A percentile compares a stretch with the other conserved stretches of the same genome.
Evolutionary conservation across 1,284 basidiomycete genomes (phyloP).

Genomic region (Ceratorhiza oryzae-sativae): DNA sequence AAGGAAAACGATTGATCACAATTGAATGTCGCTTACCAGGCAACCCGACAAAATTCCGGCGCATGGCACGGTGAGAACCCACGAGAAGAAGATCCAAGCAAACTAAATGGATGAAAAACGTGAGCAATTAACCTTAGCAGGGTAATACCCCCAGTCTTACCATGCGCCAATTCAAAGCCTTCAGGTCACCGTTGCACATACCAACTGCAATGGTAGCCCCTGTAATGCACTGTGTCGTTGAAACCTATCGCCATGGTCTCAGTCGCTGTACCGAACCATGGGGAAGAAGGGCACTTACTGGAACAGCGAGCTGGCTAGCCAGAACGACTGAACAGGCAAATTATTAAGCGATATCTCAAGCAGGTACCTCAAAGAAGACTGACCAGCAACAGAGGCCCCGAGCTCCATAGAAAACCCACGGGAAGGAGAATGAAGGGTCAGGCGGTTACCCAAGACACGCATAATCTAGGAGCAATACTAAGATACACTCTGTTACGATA

Average conservation of each 20-base stretch:
- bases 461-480: constrained; percentile 48
- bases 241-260: constrained; percentile 42
- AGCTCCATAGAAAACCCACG: constrained; percentile 59
- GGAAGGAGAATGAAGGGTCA: constrained; percentile 56
- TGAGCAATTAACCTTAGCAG: constrained; percentile 44
- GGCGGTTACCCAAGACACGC: constrained; percentile 54
- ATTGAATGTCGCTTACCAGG: constrained; percentile 40
- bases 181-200: constrained; percentile 51
- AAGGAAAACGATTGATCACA: neutral
- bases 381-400: constrained; percentile 54
- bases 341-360: neutral
- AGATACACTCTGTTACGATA: neutral
- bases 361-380: neutral
- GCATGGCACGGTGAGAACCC: constrained; percentile 54
- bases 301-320: constrained; percentile 54
- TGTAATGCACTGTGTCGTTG: constrained; percentile 56
- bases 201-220: constrained; percentile 56
- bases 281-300: constrained; percentile 42
- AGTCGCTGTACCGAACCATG: neutral
- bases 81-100: constrained; percentile 41
- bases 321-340: constrained; percentile 49
- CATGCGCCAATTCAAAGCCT: constrained; percentile 52
- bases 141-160: constrained; percentile 41
- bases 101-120: constrained; percentile 14
- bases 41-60: constrained; percentile 52